These are phyloP conservation scores for Xylaria venustula DNA, from an alignment of 495 filamentous ascomycete species.

Conservation along the genomic window DNA sequence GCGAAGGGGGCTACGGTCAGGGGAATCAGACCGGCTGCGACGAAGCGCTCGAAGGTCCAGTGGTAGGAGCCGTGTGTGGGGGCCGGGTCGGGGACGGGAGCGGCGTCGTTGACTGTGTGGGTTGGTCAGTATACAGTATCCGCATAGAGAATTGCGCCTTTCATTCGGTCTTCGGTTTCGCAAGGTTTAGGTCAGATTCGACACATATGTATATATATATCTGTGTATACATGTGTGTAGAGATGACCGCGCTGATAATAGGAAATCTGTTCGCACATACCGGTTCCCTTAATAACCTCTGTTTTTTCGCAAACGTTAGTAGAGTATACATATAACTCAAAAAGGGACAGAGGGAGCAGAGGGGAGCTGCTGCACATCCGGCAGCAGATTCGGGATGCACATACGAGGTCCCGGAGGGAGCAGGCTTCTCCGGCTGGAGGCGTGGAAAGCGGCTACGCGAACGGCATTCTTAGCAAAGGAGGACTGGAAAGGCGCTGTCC, in stretches of 20 bases:
- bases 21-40: constrained; percentile 77
- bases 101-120: constrained; percentile 77
- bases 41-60: constrained; percentile 90
- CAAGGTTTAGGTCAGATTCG: too few relatives aligned
- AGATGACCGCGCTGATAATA: not conserved
- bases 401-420: constrained; percentile 68
- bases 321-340: not conserved
- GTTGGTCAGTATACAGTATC: not conserved
- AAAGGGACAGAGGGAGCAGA: constrained; percentile 2
- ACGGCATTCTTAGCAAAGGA: constrained; percentile 32
- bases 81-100: constrained; percentile 65
- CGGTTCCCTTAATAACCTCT: constrained; percentile 77
- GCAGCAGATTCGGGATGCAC: constrained; percentile 28
- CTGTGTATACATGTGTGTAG: not conserved
- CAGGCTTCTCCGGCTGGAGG: constrained; percentile 63
- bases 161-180: too few relatives aligned
- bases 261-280: constrained; percentile 47
- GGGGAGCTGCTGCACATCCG: constrained; percentile 25
- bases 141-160: too few relatives aligned
- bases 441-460: constrained; percentile 67
- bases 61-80: constrained; percentile 92
- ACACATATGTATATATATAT: not conserved
- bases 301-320: constrained; percentile 15
- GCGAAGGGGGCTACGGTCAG: constrained; percentile 90
- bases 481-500: constrained; percentile 31